Conservation (phyloP, 805 yeast species). For the Candida schatavii region DNA sequence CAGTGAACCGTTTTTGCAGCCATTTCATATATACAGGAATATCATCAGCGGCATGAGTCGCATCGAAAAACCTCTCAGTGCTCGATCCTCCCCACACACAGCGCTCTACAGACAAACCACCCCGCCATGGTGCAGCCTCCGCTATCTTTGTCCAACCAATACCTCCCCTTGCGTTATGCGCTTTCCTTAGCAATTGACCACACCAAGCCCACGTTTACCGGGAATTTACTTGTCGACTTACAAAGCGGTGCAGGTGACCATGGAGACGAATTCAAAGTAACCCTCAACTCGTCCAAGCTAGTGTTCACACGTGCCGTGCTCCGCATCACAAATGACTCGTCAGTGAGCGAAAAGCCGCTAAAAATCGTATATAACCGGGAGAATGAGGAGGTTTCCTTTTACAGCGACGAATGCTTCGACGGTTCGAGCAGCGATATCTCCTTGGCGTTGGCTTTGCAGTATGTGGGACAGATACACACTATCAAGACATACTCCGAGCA, state of each 20-base stretch:
- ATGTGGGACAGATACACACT: constrained; percentile 50
- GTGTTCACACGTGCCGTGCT: constrained; percentile 33
- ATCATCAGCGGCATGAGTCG: too few relatives aligned
- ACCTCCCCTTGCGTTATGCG: constrained; percentile 38
- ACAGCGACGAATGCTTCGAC: constrained; percentile 18
- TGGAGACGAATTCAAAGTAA: constrained; percentile 15
- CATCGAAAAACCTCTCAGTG: too few relatives aligned
- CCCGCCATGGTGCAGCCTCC: background rate
- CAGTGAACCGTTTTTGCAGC: too few relatives aligned
- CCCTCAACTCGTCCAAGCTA: constrained; percentile 41
- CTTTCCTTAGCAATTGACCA: constrained; percentile 40
- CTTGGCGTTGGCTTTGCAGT: constrained; percentile 28
- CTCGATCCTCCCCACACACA: too few relatives aligned
- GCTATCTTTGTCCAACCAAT: constrained; percentile 24
- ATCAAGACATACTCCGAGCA: constrained; percentile 52
- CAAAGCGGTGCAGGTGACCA: constrained; percentile 17
- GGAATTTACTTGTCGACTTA: constrained; percentile 33
- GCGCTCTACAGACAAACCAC: too few relatives aligned
- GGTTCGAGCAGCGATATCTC: constrained; percentile 6
- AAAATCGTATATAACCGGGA: constrained; percentile 40
- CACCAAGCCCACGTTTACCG: constrained; percentile 46
- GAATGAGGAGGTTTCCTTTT: constrained; percentile 31
- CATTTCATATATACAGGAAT: too few relatives aligned
- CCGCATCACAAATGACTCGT: background rate
- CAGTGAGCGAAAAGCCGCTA: constrained; percentile 13